These are phyloP conservation scores for Acacia crassicarpa DNA, from an alignment of 306 rosid species.

Conservation along the genomic window DNA sequence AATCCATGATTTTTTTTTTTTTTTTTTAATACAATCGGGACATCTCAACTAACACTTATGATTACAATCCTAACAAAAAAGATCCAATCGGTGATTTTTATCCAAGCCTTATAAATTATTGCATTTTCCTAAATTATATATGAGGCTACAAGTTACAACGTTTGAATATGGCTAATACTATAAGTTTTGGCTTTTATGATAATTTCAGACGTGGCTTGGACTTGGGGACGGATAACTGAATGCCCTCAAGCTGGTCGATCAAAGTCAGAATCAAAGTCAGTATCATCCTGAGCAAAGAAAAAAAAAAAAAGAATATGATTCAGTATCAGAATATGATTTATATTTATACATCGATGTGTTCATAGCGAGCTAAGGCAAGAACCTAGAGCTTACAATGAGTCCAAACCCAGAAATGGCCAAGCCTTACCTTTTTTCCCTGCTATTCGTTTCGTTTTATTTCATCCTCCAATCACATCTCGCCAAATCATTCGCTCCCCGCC, in stretches of 20 bases:
- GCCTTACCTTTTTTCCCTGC: conserved; percentile 9
- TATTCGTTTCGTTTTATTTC: conserved; percentile 8
- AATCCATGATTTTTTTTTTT: too few relatives aligned
- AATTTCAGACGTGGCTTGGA: not conserved
- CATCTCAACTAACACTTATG: too few relatives aligned
- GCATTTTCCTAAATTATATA: not conserved
- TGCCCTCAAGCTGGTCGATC: not conserved
- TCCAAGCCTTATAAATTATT: not conserved
- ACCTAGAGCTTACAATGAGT: not conserved
- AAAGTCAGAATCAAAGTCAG: not conserved
- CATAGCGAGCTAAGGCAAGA: too few relatives aligned
- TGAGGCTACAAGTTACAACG: not conserved
- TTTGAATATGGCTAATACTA: too few relatives aligned
- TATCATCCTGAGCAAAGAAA: too few relatives aligned
- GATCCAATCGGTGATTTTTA: too few relatives aligned
- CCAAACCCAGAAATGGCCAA: conserved; percentile 32
- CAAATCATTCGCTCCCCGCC: conserved; percentile 31
- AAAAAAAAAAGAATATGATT: too few relatives aligned
- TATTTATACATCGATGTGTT: too few relatives aligned
- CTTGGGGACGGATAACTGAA: not conserved
- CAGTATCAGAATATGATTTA: not conserved
- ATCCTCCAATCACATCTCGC: conserved; percentile 42
- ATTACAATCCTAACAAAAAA: too few relatives aligned
- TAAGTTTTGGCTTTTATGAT: not conserved
- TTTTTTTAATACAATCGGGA: too few relatives aligned